Percentiles rank a stretch among this genome's conserved stretches.
Evolutionary conservation across 805 yeast genomes (phyloP).

Genomic region (Hemisphaericaspora nanyangensis): DNA sequence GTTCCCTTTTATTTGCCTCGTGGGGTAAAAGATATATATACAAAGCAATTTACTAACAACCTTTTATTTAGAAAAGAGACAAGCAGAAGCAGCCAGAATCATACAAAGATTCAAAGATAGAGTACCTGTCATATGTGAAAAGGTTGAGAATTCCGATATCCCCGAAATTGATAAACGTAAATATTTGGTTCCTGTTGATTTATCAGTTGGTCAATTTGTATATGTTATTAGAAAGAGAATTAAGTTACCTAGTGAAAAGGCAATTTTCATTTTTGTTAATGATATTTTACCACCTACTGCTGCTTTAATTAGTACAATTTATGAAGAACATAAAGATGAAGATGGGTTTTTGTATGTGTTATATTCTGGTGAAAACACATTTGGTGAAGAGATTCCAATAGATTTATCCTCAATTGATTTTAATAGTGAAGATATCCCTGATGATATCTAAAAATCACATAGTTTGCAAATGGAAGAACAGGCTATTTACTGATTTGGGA

Average conservation of each 20-base stretch:
- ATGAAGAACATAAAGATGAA: slow-evolving; percentile 95
- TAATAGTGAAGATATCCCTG: slow-evolving; percentile 1
- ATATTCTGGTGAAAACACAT: slow-evolving; percentile 96
- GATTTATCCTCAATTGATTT: slow-evolving; percentile 11
- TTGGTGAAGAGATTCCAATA: slow-evolving; percentile 54
- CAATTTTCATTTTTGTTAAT: slow-evolving; percentile 93
- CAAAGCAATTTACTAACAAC: background rate
- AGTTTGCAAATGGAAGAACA: too few species aligned
- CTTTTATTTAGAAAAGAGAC: slow-evolving; percentile 67
- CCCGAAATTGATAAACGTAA: slow-evolving; percentile 96
- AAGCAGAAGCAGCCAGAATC: slow-evolving; percentile 90
- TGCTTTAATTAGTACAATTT: slow-evolving; percentile 89
- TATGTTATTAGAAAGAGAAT: slow-evolving; percentile 96
- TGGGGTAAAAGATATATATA: background rate
- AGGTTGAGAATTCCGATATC: slow-evolving; percentile 93
- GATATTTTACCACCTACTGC: slow-evolving; percentile 98
- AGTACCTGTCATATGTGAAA: slow-evolving; percentile 95
- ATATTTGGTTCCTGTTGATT: slow-evolving; percentile 92
- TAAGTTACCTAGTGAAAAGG: slow-evolving; percentile 94
- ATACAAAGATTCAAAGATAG: slow-evolving; percentile 85
- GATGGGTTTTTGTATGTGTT: slow-evolving; percentile 96
- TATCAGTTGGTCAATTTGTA: slow-evolving; percentile 97
- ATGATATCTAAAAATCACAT: background rate
- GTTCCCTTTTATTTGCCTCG: background rate
- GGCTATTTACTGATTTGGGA: too few species aligned